Evolutionary conservation across 345 rosid species (phyloP).

Genomic region (Anacardium occidentale): DNA sequence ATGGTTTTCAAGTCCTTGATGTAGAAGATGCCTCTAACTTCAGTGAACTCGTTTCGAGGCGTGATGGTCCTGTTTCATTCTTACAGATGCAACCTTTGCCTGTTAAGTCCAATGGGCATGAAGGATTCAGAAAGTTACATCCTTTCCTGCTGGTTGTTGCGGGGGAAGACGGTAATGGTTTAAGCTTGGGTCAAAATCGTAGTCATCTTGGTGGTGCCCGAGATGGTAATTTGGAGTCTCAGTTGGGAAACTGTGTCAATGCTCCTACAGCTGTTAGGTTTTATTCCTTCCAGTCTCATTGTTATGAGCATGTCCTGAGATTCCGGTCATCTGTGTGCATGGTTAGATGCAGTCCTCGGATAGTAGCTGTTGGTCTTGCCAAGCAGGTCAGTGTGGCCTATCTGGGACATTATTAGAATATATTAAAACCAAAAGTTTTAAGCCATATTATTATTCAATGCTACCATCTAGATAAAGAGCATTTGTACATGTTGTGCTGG

Average conservation of each 20-base stretch:
- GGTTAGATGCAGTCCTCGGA: conserved; percentile 88
- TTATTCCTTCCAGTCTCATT: conserved; percentile 80
- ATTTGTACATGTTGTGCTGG: conserved; percentile 1
- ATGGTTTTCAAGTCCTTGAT: conserved; percentile 95
- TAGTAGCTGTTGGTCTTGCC: conserved; percentile 87
- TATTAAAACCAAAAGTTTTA: conserved; percentile 14
- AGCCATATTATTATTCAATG: conserved; percentile 4
- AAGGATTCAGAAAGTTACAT: conserved; percentile 71
- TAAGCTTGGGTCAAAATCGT: conserved; percentile 38
- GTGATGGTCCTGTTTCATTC: conserved; percentile 89
- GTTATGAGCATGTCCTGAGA: conserved; percentile 81
- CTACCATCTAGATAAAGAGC: neutral
- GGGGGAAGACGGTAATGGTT: conserved; percentile 55
- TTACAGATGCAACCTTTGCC: conserved; percentile 89
- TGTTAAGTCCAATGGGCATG: conserved; percentile 45
- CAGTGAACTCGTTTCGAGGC: conserved; percentile 74
- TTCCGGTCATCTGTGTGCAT: conserved; percentile 85
- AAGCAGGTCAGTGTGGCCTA: conserved; percentile 61
- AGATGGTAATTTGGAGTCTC: conserved; percentile 53
- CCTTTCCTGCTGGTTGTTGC: conserved; percentile 83
- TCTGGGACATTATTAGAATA: conserved; percentile 10
- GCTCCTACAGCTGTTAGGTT: conserved; percentile 77
- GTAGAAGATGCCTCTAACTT: conserved; percentile 90
- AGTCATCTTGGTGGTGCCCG: conserved; percentile 44
- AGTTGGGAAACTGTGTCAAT: conserved; percentile 44